Evolutionary conservation across 768 basidiomycete species (phyloP).

Genomic region (Steccherinum ochraceum): DNA sequence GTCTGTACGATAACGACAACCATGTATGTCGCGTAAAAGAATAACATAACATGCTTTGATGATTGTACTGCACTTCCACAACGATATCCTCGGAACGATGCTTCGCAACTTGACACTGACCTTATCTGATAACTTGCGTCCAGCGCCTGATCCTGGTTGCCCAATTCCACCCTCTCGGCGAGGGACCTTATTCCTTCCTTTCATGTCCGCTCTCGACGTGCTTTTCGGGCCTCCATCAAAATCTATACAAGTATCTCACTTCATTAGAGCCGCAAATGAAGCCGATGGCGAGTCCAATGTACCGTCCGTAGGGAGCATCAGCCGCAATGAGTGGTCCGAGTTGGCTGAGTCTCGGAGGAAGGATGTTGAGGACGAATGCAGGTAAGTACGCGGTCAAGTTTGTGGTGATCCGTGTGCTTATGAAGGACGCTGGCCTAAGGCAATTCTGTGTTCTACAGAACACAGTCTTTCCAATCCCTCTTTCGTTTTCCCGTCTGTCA

Average conservation of each 20-base stretch:
- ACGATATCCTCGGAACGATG: too few relatives aligned
- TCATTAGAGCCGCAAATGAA: conserved; percentile 13
- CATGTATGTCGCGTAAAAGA: too few relatives aligned
- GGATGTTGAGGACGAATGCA: conserved; percentile 27
- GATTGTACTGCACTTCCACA: too few relatives aligned
- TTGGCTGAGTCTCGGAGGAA: conserved; percentile 10
- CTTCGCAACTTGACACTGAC: too few relatives aligned
- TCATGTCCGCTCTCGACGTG: conserved; percentile 13
- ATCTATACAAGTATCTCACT: conserved; percentile 21
- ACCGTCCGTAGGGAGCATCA: conserved; percentile 8
- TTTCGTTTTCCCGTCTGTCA: not conserved
- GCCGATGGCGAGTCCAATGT: conserved; percentile 8
- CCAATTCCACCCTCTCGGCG: not conserved
- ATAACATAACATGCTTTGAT: too few relatives aligned
- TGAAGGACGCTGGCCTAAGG: too few relatives aligned
- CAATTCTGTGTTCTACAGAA: not conserved
- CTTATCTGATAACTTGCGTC: not conserved
- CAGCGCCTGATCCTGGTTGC: not conserved
- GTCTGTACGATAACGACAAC: too few relatives aligned
- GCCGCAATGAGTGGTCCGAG: conserved; percentile 5
- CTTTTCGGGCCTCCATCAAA: conserved; percentile 24
- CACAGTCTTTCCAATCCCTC: conserved; percentile 5
- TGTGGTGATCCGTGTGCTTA: too few relatives aligned
- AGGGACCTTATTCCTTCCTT: too few relatives aligned
- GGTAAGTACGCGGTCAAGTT: conserved; percentile 18